A percentile compares a stretch with the other conserved stretches of the same genome.
These are phyloP conservation scores for Plectosphaerella cucumerina DNA, from an alignment of 2,329 filamentous ascomycete species.

Conservation along the genomic window DNA sequence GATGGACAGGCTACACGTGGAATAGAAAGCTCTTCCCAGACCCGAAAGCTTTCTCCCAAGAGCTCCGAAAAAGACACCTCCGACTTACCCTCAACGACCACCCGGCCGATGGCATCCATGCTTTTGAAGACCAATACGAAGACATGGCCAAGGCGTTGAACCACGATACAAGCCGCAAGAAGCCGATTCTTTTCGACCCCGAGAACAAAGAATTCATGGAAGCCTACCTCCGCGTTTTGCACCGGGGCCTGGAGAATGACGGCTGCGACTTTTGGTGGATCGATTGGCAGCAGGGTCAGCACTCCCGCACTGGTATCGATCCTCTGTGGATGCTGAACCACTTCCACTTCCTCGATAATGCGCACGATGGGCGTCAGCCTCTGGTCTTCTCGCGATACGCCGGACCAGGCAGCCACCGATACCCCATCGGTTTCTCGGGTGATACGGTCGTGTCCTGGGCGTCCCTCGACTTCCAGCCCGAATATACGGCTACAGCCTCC, in stretches of 20 bases:
- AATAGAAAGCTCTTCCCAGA: conserved; percentile 54
- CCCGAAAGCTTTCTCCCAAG: conserved; percentile 42
- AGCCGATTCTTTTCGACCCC: conserved; percentile 53
- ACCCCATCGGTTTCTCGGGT: conserved; percentile 62
- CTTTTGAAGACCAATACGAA: conserved; percentile 52
- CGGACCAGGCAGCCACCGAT: conserved; percentile 59
- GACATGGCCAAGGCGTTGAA: conserved; percentile 48
- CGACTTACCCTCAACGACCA: conserved; percentile 58
- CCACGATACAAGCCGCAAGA: conserved; percentile 43
- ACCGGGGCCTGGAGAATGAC: conserved; percentile 50
- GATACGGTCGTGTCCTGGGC: conserved; percentile 58
- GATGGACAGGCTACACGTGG: conserved; percentile 62
- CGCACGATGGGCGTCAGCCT: conserved; percentile 35
- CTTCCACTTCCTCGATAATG: conserved; percentile 55
- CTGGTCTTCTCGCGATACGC: conserved; percentile 59
- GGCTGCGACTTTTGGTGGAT: conserved; percentile 65
- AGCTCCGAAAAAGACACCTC: conserved; percentile 47
- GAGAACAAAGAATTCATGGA: conserved; percentile 50
- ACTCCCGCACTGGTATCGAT: conserved; percentile 54
- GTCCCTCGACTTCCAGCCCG: conserved; percentile 60
- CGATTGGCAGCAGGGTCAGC: conserved; percentile 61
- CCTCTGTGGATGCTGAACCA: conserved; percentile 64
- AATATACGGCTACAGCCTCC: conserved; percentile 61
- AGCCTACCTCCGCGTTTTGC: conserved; percentile 54
- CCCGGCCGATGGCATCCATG: conserved; percentile 55